Evolutionary conservation across 176 grass and related monocot genomes (phyloP).

Genomic region (Cymbopogon citratus): DNA sequence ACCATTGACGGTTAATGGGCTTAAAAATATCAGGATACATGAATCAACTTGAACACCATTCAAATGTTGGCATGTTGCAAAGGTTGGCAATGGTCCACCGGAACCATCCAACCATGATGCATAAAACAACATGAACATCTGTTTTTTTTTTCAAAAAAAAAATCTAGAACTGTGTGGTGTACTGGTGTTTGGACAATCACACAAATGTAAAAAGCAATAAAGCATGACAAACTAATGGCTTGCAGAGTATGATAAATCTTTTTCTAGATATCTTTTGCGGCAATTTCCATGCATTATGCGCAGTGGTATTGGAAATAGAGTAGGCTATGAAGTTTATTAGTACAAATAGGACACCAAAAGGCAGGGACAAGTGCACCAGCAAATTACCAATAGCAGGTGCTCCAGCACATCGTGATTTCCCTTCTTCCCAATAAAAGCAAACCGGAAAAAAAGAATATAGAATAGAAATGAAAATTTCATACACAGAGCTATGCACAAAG

Average conservation of each 20-base stretch:
- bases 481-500: too few relatives aligned
- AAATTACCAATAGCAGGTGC: constrained; percentile 73
- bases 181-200: not conserved
- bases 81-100: not conserved
- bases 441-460: too few relatives aligned
- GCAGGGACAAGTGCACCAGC: not conserved
- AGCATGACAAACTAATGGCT: not conserved
- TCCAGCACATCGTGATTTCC: too few relatives aligned
- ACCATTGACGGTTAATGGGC: not conserved
- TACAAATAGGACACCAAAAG: not conserved
- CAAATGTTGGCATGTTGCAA: not conserved
- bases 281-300: not conserved
- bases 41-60: not conserved
- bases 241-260: not conserved
- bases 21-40: not conserved
- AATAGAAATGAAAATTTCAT: too few relatives aligned
- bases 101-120: not conserved
- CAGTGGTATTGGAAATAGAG: not conserved
- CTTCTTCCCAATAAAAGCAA: too few relatives aligned
- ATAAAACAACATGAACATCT: not conserved
- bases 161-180: not conserved
- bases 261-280: not conserved
- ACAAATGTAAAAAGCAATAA: not conserved
- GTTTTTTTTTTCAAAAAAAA: not conserved
- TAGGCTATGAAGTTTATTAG: not conserved